phyloP scores from a whole-genome alignment of 2,329 filamentous ascomycete genomes.

The Colletotrichum camelliae region DNA sequence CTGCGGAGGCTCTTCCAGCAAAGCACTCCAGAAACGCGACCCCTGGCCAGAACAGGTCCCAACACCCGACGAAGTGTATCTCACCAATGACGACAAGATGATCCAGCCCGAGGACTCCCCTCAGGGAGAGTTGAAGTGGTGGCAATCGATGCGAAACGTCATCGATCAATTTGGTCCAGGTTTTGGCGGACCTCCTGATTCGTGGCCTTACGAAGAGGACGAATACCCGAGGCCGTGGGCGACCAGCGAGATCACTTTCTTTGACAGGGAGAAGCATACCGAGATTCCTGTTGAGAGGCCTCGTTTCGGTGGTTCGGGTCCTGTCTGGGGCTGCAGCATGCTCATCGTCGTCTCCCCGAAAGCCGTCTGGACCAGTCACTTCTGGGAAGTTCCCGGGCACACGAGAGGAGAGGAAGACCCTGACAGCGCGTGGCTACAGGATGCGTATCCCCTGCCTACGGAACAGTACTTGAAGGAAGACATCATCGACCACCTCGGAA shows the following conservation, averaged over 20 bases:
- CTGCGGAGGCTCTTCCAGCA: not conserved
- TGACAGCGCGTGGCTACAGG: not conserved
- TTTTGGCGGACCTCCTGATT: not conserved
- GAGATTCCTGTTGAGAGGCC: not conserved
- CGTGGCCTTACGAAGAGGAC: not conserved
- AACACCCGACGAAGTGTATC: not conserved
- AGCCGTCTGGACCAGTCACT: constrained; percentile 16
- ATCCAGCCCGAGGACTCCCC: not conserved
- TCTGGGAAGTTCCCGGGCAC: constrained; percentile 21
- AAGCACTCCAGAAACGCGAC: not conserved
- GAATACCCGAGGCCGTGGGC: not conserved
- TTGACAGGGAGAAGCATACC: not conserved
- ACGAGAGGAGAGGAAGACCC: not conserved
- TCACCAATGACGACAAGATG: not conserved
- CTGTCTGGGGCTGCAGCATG: constrained; percentile 20
- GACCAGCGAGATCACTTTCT: not conserved
- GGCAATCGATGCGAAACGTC: not conserved
- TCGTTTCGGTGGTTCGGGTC: constrained; percentile 15
- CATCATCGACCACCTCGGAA: not conserved
- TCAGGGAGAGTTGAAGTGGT: not conserved
- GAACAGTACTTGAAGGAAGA: constrained; percentile 1
- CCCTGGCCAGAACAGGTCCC: not conserved
- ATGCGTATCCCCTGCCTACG: not conserved
- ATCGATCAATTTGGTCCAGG: not conserved
- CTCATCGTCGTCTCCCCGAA: constrained; percentile 13